A percentile compares a stretch with the other conserved stretches of the same genome.
Evolutionary conservation across 345 rosid species (phyloP).

Genomic region (Salix udensis): DNA sequence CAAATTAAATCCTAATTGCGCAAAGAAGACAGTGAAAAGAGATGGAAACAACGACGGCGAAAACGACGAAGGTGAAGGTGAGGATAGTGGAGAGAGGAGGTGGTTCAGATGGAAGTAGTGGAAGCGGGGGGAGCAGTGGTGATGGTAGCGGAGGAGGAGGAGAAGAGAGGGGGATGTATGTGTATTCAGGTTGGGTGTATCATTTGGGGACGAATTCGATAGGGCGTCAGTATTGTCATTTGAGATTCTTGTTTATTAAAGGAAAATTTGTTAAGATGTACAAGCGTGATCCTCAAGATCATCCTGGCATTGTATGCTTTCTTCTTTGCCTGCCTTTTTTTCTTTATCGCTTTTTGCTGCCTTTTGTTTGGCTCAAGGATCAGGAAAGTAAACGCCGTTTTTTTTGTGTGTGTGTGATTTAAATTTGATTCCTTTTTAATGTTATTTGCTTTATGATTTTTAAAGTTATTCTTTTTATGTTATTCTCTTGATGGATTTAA

Average conservation of each 20-base stretch:
- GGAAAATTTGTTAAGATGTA: slow-evolving; percentile 89
- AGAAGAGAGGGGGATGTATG: slow-evolving; percentile 32
- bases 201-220: slow-evolving; percentile 82
- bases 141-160: neutral
- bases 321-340: neutral
- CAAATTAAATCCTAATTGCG: neutral
- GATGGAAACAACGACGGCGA: neutral
- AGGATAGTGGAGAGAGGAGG: slow-evolving; percentile 2
- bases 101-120: slow-evolving; percentile 10
- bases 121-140: neutral
- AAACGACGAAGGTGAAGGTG: neutral
- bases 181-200: slow-evolving; percentile 77
- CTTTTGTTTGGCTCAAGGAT: neutral
- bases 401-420: neutral
- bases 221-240: slow-evolving; percentile 76
- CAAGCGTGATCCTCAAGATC: slow-evolving; percentile 86
- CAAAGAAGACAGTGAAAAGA: neutral
- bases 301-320: slow-evolving; percentile 71
- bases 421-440: neutral
- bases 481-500: neutral
- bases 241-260: slow-evolving; percentile 60
- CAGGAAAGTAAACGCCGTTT: neutral
- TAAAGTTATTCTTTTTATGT: neutral
- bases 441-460: neutral
- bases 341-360: neutral